These are phyloP conservation scores for Leishmania turanica DNA, from an alignment of 208 protist genomes.

Conservation along the genomic window DNA sequence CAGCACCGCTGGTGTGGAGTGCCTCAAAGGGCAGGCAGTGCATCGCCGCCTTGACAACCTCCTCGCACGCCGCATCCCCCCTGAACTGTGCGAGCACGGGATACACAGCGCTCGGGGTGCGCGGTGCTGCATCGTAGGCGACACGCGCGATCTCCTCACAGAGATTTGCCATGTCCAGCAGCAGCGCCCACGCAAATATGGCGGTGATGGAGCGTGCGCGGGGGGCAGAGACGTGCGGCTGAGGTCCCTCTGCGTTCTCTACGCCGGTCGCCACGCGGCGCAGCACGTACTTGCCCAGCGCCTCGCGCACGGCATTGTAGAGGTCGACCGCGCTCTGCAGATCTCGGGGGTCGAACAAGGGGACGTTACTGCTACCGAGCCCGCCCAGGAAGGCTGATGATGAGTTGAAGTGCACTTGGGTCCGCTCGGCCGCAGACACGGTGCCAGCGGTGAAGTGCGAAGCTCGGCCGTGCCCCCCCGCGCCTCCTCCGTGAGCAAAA, in stretches of 20 bases:
- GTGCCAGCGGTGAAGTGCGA: neutral
- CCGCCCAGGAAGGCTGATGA: neutral
- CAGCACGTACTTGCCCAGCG: slow-evolving; percentile 72
- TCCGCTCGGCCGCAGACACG: neutral
- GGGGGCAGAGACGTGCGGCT: neutral
- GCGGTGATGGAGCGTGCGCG: slow-evolving; percentile 39
- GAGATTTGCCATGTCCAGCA: slow-evolving; percentile 65
- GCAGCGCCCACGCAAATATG: slow-evolving; percentile 61
- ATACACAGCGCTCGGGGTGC: slow-evolving; percentile 15
- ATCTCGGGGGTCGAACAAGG: slow-evolving; percentile 35
- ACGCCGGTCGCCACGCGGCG: slow-evolving; percentile 42
- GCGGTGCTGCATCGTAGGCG: slow-evolving; percentile 27
- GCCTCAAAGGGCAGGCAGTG: slow-evolving; percentile 90
- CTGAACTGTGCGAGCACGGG: slow-evolving; percentile 70
- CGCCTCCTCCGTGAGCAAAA: slow-evolving; percentile 20
- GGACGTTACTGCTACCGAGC: slow-evolving; percentile 15
- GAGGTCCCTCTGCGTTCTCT: neutral
- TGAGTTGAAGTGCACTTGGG: neutral
- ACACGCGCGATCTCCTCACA: slow-evolving; percentile 58
- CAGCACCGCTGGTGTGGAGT: slow-evolving; percentile 21
- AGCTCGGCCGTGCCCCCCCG: neutral
- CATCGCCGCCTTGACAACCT: slow-evolving; percentile 66
- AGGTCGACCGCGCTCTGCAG: slow-evolving; percentile 43
- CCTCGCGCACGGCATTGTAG: slow-evolving; percentile 49
- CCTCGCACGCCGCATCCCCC: slow-evolving; percentile 48